phyloP scores from a whole-genome alignment of 1,284 basidiomycete species.

The Mycena sp. region DNA sequence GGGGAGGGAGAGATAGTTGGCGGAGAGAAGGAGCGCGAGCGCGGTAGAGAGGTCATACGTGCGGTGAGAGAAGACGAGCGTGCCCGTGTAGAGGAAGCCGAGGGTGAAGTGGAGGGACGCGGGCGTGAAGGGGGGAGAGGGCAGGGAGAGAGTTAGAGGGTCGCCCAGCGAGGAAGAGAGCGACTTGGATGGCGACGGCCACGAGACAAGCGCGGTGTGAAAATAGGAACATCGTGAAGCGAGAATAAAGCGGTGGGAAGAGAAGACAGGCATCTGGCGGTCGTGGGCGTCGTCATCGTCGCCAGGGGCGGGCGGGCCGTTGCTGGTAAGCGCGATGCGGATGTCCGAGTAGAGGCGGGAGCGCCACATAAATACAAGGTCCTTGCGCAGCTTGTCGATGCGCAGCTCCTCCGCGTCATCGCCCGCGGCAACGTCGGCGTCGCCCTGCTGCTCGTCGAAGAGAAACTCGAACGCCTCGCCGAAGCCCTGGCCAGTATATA shows the following conservation, averaged over 20 bases:
- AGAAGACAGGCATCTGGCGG: conserved; percentile 82
- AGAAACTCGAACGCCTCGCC: conserved; percentile 92
- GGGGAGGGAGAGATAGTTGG: conserved; percentile 84
- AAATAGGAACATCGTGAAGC: conserved; percentile 93
- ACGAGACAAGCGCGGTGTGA: conserved; percentile 71
- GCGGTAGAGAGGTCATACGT: conserved; percentile 93
- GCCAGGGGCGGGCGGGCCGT: conserved; percentile 32
- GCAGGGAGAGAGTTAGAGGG: conserved; percentile 72
- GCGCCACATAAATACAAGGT: conserved; percentile 96
- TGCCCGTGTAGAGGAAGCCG: conserved; percentile 94
- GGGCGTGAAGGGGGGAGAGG: conserved; percentile 94
- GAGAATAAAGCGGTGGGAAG: conserved; percentile 93
- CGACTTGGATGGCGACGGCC: conserved; percentile 51
- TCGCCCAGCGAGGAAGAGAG: conserved; percentile 45
- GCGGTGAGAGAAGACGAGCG: conserved; percentile 91
- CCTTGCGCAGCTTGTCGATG: conserved; percentile 90
- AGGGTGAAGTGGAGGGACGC: conserved; percentile 95
- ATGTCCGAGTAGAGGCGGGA: conserved; percentile 93
- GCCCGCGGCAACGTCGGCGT: conserved; percentile 55
- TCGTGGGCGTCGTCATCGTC: conserved; percentile 53
- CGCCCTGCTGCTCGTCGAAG: conserved; percentile 69
- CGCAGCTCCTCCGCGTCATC: conserved; percentile 71
- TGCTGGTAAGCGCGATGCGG: conserved; percentile 75
- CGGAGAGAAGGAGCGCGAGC: conserved; percentile 88
- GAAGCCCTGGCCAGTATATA: conserved; percentile 89